Base-by-base conservation (phyloP, 2,329 filamentous ascomycete genomes). In the Diaporthe capsici region DNA sequence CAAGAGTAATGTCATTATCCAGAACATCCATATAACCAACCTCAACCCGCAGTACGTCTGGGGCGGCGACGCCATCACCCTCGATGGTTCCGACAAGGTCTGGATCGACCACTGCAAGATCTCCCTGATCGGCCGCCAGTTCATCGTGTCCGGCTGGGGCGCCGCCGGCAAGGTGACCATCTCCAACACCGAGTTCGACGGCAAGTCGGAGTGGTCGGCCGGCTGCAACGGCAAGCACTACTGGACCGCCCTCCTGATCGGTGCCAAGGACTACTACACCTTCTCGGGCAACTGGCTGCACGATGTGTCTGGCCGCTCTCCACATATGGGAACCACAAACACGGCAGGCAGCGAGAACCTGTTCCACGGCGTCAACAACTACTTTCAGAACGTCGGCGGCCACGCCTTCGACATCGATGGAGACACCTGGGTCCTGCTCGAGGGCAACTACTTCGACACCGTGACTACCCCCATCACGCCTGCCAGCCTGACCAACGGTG, bases 281-380 rank as follows among this genome's bases (percentile, higher is more conserved):
- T 79, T 92, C 81, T 89, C 90, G 84, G 85, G 86, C 79, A 92
- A 92, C 86, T 91, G 91, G 84, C 84, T 92, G 80, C 88, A 91
- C 86, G 85, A 90, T 82, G 88, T 87, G 65, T 88, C 86, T 22
- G 90, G 90, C 74, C 89, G 90, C 73, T 83, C 84, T 15, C 90
- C 90, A 2, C 61, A 67, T 6, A 67, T 67, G 42, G 61, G 61
- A 28, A 67, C 61, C 42, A 49, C 10, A 1, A 67, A 67, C 79
- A 91, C 92, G 84, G 84, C 92, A 31, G 86, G 85, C 28, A 68
- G 73, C n/a, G 89, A 89, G 71, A 86, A 90, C 67, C 83, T 85
- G 15, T 82, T 92, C 73, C 90, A 92, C 82, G 88, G 88, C 58
- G 88, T 90, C 81, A 92, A 91, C 88, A 92, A 92, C 86, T 90